Evolutionary conservation across 2,329 filamentous ascomycete species (phyloP), one percentile per base, ranked within the genome.

Genomic region (Apiospora sp.): DNA sequence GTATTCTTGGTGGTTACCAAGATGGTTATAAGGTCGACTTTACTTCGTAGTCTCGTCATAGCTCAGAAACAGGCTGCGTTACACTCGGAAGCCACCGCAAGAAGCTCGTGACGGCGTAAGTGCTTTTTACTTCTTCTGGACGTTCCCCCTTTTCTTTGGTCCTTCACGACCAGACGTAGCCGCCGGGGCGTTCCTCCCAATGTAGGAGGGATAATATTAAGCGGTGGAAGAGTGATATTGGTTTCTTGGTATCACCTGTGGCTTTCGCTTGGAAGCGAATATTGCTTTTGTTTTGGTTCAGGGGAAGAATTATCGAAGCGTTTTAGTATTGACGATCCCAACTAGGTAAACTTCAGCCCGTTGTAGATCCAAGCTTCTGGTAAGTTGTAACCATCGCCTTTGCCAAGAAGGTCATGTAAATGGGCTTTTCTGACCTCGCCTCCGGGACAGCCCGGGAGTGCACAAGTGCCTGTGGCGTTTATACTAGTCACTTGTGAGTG

Each of bases 231-330:
- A 8, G 34, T 14, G 58, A 64, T 41, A 64, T 64, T 64, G 58
- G 41, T 41, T 19, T 64, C 22, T 16, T n/a, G 58, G 27, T 19
- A 41, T 41, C 8, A 41, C 13, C 1, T 64, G 58, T 64, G 58
- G 58, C 58, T 64, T 64, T 64, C 34, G 58, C 34, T 64, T 64
- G 34, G 10, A 41, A 64, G 58, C 58, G 58, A 64, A 7, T 41
- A 64, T 64, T 64, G 58, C 34, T 64, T 64, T 64, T 64, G 5
- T 64, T 41, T 24, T 5, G 34, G 34, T n/a, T 41, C 58, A 64
- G 58, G 58, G 58, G 22, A 34, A 41, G 58, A 64, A 41, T 64
- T 64, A 19, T 64, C 34, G 34, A 24, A n/a, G 22, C 34, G 58
- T 22, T 10, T 41, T 12, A 34, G 3, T 16, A 22, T 10, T 58